Evolutionary conservation across 768 basidiomycete species (phyloP).

Genomic region (Macrolepiota albuminosa): DNA sequence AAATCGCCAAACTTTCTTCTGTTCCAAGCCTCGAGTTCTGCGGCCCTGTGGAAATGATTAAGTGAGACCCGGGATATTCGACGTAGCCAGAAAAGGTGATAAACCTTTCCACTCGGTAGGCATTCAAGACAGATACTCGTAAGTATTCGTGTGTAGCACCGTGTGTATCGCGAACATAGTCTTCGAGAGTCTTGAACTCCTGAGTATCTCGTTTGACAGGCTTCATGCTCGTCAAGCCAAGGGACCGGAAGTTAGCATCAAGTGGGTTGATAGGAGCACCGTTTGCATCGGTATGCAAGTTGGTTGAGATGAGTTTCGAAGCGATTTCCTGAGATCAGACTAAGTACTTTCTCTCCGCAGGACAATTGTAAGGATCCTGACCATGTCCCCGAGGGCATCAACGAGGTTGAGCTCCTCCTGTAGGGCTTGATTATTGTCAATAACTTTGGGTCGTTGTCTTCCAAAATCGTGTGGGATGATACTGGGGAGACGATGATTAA

Average conservation of each 20-base stretch:
- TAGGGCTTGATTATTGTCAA: constrained; percentile 28
- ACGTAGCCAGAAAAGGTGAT: neutral
- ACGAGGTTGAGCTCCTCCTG: constrained; percentile 59
- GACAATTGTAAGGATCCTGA: constrained; percentile 10
- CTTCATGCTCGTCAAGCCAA: constrained; percentile 47
- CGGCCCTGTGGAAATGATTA: constrained; percentile 12
- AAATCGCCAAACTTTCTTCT: constrained; percentile 40
- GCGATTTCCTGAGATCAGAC: constrained; percentile 43
- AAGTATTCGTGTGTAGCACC: constrained; percentile 49
- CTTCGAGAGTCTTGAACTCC: constrained; percentile 45
- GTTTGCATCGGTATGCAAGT: constrained; percentile 30
- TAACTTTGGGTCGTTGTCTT: constrained; percentile 39
- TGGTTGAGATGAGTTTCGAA: constrained; percentile 46
- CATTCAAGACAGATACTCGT: constrained; percentile 36
- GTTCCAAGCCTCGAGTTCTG: constrained; percentile 34
- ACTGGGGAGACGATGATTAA: constrained; percentile 21
- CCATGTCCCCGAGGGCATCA: constrained; percentile 64
- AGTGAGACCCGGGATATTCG: neutral
- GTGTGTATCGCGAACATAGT: constrained; percentile 51
- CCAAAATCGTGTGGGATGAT: constrained; percentile 65
- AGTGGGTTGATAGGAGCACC: constrained; percentile 51
- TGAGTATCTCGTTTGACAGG: constrained; percentile 33
- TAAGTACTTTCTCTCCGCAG: neutral
- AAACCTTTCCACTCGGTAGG: constrained; percentile 53
- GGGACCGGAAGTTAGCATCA: constrained; percentile 49